phyloP scores from a whole-genome alignment of 805 yeast genomes.

The Kodamaea fukazawae region DNA sequence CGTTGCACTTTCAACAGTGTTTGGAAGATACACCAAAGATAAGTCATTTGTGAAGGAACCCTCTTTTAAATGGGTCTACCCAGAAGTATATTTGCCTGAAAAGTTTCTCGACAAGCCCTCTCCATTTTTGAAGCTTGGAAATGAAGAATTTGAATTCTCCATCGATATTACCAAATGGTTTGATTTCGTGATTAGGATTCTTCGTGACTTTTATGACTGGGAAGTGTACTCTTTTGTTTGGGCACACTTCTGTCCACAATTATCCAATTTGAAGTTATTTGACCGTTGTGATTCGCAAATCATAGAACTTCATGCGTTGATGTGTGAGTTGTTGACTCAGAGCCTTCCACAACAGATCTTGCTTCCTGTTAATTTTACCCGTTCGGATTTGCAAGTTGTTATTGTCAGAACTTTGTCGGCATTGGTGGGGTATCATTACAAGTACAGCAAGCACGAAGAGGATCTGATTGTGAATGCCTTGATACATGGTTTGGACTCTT shows the following conservation, averaged over 20 bases:
- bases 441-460: slow-evolving; percentile 54
- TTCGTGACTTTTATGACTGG: slow-evolving; percentile 62
- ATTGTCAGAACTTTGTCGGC: slow-evolving; percentile 61
- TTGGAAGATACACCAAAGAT: slow-evolving; percentile 41
- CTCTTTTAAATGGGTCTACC: slow-evolving; percentile 53
- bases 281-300: slow-evolving; percentile 40
- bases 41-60: slow-evolving; percentile 18
- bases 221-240: slow-evolving; percentile 64
- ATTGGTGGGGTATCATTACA: slow-evolving; percentile 56
- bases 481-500: slow-evolving; percentile 60
- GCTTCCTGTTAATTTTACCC: slow-evolving; percentile 36
- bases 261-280: slow-evolving; percentile 57
- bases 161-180: slow-evolving; percentile 47
- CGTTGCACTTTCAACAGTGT: slow-evolving; percentile 61
- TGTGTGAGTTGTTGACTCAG: slow-evolving; percentile 60
- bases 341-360: slow-evolving; percentile 43
- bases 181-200: slow-evolving; percentile 43
- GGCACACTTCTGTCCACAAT: slow-evolving; percentile 70
- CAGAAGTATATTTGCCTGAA: slow-evolving; percentile 55
- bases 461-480: slow-evolving; percentile 63
- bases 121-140: slow-evolving; percentile 14
- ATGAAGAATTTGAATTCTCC: slow-evolving; percentile 1
- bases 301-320: slow-evolving; percentile 38
- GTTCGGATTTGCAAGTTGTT: slow-evolving; percentile 65
- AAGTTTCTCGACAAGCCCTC: slow-evolving; percentile 42